Evolutionary conservation across 2,329 filamentous ascomycete species (phyloP), one percentile per base, ranked within the genome.

Genomic region (Raffaelea ambrosiae): DNA sequence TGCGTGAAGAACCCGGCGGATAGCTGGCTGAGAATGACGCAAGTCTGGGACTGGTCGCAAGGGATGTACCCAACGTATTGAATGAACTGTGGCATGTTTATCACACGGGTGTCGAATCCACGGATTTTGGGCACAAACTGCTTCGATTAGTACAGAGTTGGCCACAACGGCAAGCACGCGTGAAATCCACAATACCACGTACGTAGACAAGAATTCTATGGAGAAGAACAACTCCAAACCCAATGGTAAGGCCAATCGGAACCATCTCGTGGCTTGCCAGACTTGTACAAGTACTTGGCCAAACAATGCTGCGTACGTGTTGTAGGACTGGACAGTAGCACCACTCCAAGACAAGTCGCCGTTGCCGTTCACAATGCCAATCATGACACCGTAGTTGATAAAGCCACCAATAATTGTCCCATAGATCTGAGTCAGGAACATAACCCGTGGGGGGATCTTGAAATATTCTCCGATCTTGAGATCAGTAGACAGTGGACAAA

Each of bases 391-490:
- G 46, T 54, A 54, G 44, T 75, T 76, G 55, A 78, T 57, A 44
- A 71, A 72, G 0, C 67, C 74, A 8, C 76, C 76, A 0, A 79
- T 61, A 1, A 79, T 55, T 1, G 74, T 78, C 16, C 73, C 76
- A 52, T 74, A 78, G 4, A 78, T 64, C 31, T 79, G 76, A 0
- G 73, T 78, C 5, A 69, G 54, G 53, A 79, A 78, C 74, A 78
- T 78, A 44, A 68, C 58, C 0, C 72, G 68, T 2, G 72, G 74
- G 2, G 74, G 72, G 5, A 79, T 73, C 53, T 80, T 80, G 54
- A 74, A 67, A 71, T 80, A 80, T 62, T 79, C 73, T 19, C 76
- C 77, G 66, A 79, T 69, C 61, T 80, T 80, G 21, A 80, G 57
- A 51, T 78, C 74, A 42, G 68, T 72, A 35, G 65, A 72, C 7